Evolutionary conservation across 1,284 basidiomycete genomes (phyloP).

Genomic region (Trichosporon coremiiforme): DNA sequence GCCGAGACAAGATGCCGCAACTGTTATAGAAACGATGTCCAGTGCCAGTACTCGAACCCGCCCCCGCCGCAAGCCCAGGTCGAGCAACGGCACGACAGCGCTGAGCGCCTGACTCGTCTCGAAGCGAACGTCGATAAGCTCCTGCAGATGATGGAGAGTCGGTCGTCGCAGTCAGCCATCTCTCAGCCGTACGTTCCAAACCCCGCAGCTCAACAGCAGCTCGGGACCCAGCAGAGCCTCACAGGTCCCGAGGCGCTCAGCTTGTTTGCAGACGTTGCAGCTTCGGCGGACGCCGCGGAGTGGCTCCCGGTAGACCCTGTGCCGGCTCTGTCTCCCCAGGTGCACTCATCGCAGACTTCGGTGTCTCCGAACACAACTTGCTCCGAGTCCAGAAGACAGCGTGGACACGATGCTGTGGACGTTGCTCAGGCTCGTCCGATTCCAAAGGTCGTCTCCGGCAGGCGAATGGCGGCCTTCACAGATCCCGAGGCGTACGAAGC

Average conservation of each 20-base stretch:
- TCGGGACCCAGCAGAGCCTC: background rate
- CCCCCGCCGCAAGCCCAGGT: constrained; percentile 17
- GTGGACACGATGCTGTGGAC: background rate
- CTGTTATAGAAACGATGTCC: constrained; percentile 27
- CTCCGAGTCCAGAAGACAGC: background rate
- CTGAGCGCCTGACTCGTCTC: constrained; percentile 24
- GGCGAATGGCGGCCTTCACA: constrained; percentile 36
- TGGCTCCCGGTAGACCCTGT: constrained; percentile 18
- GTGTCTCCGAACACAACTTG: constrained; percentile 4
- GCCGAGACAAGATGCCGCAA: constrained; percentile 28
- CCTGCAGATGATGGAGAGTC: constrained; percentile 34
- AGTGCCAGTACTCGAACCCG: constrained; percentile 30
- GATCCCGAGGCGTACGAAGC: constrained; percentile 35
- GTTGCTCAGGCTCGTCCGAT: constrained; percentile 32
- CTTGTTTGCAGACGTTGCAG: background rate
- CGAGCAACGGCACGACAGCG: background rate
- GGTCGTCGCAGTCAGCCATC: background rate
- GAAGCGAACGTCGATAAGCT: constrained; percentile 31
- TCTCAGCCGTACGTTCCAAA: background rate
- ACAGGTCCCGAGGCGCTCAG: background rate
- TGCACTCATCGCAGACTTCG: background rate
- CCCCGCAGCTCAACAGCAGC: background rate
- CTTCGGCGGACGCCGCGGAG: constrained; percentile 7
- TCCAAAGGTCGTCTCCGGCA: constrained; percentile 24
- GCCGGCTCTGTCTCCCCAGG: background rate